These are phyloP conservation scores for Fusarium compactum DNA, from an alignment of 2,329 filamentous ascomycete genomes.

Conservation along the genomic window DNA sequence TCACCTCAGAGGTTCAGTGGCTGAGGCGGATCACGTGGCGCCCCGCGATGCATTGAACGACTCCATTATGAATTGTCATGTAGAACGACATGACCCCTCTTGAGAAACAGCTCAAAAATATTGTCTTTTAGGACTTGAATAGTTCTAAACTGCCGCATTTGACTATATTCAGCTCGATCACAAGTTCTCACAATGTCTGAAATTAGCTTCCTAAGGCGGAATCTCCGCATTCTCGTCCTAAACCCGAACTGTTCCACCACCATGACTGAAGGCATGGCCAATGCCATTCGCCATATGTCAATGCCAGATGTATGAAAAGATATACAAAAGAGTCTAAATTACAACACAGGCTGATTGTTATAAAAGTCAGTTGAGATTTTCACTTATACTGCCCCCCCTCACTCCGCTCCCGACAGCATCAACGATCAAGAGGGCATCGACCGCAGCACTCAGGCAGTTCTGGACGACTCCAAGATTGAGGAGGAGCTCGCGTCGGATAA, in stretches of 20 bases:
- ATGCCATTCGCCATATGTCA: constrained; percentile 59
- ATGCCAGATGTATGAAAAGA: constrained; percentile 43
- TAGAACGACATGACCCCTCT: constrained; percentile 16
- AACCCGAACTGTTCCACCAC: constrained; percentile 81
- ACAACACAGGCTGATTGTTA: constrained; percentile 32
- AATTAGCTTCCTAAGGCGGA: constrained; percentile 27
- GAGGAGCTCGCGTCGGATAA: constrained; percentile 52
- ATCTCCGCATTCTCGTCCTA: constrained; percentile 71
- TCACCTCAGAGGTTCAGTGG: constrained; percentile 54
- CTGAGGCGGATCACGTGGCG: constrained; percentile 55
- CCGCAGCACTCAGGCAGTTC: constrained; percentile 71
- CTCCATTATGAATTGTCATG: constrained; percentile 15
- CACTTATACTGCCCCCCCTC: constrained; percentile 73
- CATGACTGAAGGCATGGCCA: constrained; percentile 77
- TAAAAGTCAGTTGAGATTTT: constrained; percentile 62
- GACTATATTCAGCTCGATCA: neutral
- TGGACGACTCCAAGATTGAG: constrained; percentile 62
- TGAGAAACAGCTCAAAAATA: constrained; percentile 9
- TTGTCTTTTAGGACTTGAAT: neutral
- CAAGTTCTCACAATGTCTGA: constrained; percentile 36
- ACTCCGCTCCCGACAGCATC: constrained; percentile 77
- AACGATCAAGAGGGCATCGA: constrained; percentile 78
- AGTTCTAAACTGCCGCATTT: neutral
- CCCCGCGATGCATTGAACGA: constrained; percentile 27
- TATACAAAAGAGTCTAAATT: neutral